phyloP scores from a whole-genome alignment of 176 grass and related monocot species.

The Rhynchospora pubera region DNA sequence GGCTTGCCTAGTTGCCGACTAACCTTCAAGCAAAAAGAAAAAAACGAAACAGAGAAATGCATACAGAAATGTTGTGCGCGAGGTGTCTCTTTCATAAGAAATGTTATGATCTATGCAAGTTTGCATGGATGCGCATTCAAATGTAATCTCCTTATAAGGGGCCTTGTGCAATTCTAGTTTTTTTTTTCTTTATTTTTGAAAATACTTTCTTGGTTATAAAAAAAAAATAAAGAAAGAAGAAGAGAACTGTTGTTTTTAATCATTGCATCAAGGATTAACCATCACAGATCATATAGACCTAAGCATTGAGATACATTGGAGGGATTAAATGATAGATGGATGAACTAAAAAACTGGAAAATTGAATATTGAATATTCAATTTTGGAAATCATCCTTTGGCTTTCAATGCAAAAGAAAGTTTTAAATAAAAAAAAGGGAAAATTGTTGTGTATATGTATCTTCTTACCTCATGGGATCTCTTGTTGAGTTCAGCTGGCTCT shows the following conservation, averaged over 20 bases:
- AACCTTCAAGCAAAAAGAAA: too few species aligned
- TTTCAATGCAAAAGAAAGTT: not conserved
- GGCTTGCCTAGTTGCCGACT: too few species aligned
- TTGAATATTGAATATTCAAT: too few species aligned
- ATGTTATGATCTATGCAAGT: not conserved
- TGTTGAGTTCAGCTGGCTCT: conserved; percentile 14
- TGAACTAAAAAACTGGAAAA: not conserved
- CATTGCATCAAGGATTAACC: not conserved
- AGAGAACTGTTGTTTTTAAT: not conserved
- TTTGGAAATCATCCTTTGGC: not conserved
- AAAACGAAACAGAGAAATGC: too few species aligned
- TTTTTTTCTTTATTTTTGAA: not conserved
- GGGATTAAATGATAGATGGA: not conserved
- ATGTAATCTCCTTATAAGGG: not conserved
- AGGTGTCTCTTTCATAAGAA: not conserved
- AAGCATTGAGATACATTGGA: not conserved
- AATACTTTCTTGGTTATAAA: not conserved
- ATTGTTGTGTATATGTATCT: not conserved
- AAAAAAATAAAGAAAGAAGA: not conserved
- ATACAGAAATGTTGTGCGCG: not conserved
- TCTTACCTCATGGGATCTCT: conserved; percentile 21
- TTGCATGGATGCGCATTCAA: not conserved
- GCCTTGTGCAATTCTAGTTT: not conserved
- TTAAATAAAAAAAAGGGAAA: not conserved
- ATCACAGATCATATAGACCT: not conserved